Evolutionary conservation across 2,329 filamentous ascomycete species (phyloP).

Genomic region (Sporothrix schenckii): DNA sequence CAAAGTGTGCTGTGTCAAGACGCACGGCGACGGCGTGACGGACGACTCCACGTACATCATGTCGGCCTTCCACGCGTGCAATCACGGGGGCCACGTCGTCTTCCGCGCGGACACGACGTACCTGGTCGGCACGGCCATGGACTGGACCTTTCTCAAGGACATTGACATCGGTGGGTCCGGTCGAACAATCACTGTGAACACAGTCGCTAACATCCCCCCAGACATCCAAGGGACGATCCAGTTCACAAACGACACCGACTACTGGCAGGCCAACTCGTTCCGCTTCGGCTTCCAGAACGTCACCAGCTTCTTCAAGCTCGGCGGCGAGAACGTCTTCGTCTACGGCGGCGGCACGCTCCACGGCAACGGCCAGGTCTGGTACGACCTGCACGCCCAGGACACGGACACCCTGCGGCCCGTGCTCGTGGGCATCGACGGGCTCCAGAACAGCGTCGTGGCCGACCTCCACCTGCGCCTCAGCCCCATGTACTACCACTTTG

Average conservation of each 20-base stretch:
- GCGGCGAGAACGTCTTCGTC: slow-evolving; percentile 67
- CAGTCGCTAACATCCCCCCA: slow-evolving; percentile 12
- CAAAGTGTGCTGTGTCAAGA: slow-evolving; percentile 60
- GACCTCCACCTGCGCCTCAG: slow-evolving; percentile 62
- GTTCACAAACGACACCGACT: slow-evolving; percentile 67
- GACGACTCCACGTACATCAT: slow-evolving; percentile 53
- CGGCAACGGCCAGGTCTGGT: slow-evolving; percentile 68
- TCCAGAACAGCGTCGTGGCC: slow-evolving; percentile 59
- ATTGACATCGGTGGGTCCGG: slow-evolving; percentile 50
- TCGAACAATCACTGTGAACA: too few species aligned
- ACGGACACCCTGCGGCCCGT: slow-evolving; percentile 63
- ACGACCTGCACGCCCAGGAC: slow-evolving; percentile 62
- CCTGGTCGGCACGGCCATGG: slow-evolving; percentile 58
- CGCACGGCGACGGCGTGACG: slow-evolving; percentile 49
- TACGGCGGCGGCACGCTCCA: slow-evolving; percentile 60
- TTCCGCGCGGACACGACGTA: slow-evolving; percentile 55
- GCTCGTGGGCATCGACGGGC: slow-evolving; percentile 61
- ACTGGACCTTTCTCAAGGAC: slow-evolving; percentile 58
- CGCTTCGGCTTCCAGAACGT: slow-evolving; percentile 65
- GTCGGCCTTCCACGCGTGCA: slow-evolving; percentile 59
- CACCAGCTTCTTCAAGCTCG: slow-evolving; percentile 68
- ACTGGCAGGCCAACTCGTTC: slow-evolving; percentile 68
- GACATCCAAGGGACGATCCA: slow-evolving; percentile 48
- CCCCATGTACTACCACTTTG: slow-evolving; percentile 60
- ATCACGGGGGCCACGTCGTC: slow-evolving; percentile 62